Evolutionary conservation across 164 flowering plant genomes (phyloP).

Genomic region (Tetracentron sinense): DNA sequence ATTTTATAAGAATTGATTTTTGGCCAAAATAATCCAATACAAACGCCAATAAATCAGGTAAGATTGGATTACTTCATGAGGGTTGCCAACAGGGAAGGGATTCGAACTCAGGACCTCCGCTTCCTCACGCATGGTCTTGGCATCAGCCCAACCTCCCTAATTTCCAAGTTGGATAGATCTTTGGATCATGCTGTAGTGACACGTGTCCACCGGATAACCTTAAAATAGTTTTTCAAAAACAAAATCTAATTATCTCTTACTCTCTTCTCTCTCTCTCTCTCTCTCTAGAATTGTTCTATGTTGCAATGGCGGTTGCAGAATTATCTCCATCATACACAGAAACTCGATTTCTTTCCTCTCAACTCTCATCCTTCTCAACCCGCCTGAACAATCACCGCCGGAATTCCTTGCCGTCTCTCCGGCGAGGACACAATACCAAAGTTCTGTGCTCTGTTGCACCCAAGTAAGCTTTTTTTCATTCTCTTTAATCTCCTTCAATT

Average conservation of each 20-base stretch:
- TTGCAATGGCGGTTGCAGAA: conserved; percentile 61
- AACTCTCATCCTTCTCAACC: conserved; percentile 35
- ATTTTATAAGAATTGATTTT: too few species aligned
- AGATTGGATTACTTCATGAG: too few species aligned
- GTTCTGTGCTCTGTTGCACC: conserved; percentile 64
- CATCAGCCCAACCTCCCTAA: neutral
- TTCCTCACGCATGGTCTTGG: too few species aligned
- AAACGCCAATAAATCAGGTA: too few species aligned
- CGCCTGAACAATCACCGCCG: conserved; percentile 27
- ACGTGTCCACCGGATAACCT: conserved; percentile 44
- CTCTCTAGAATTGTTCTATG: conserved; percentile 8
- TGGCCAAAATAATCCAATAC: too few species aligned
- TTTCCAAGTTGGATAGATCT: neutral
- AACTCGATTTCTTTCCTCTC: conserved; percentile 32
- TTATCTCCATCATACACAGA: conserved; percentile 35
- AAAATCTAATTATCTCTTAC: neutral
- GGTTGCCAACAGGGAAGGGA: too few species aligned
- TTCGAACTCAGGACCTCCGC: too few species aligned
- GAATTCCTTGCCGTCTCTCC: conserved; percentile 14
- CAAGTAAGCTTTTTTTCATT: conserved; percentile 32
- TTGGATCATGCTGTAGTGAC: conserved; percentile 28
- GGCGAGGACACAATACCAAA: conserved; percentile 19
- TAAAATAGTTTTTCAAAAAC: conserved; percentile 19
- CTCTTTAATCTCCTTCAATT: neutral
- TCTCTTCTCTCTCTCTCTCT: conserved; percentile 3